Percentiles rank a stretch among this genome's conserved stretches.
These are phyloP conservation scores for Collybia nuda DNA, from an alignment of 768 basidiomycete species.

Conservation along the genomic window DNA sequence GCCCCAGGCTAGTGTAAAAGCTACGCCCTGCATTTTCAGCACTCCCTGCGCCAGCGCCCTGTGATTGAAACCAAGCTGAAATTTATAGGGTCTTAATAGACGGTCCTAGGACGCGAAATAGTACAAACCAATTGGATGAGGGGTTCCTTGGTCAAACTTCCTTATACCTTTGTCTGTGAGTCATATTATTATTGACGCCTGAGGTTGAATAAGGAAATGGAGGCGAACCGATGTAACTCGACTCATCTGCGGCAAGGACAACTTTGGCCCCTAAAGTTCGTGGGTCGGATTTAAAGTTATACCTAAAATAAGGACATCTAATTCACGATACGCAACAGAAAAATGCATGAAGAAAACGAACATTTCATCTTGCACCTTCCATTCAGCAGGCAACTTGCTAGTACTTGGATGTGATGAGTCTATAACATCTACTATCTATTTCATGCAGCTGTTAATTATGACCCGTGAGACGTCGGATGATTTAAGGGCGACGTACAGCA, in stretches of 20 bases:
- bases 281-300: constrained; percentile 75
- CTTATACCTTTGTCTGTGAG: constrained; percentile 43
- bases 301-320: constrained; percentile 37
- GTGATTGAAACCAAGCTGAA: constrained; percentile 83
- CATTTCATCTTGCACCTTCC: constrained; percentile 63
- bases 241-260: constrained; percentile 64
- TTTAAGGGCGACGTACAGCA: constrained; percentile 44
- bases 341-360: constrained; percentile 24
- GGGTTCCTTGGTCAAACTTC: constrained; percentile 63
- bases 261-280: constrained; percentile 60
- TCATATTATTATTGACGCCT: neutral
- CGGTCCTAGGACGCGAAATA: neutral
- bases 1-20: constrained; percentile 84
- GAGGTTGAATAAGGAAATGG: neutral
- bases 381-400: constrained; percentile 45
- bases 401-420: constrained; percentile 64
- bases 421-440: constrained; percentile 59
- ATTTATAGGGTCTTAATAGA: neutral
- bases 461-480: constrained; percentile 6
- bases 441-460: constrained; percentile 8
- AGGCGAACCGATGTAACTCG: constrained; percentile 53
- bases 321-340: neutral
- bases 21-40: constrained; percentile 62
- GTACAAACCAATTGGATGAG: constrained; percentile 74
- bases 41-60: constrained; percentile 60